These are phyloP conservation scores for Sicyos baderoa DNA, from an alignment of 306 rosid genomes.

Conservation along the genomic window DNA sequence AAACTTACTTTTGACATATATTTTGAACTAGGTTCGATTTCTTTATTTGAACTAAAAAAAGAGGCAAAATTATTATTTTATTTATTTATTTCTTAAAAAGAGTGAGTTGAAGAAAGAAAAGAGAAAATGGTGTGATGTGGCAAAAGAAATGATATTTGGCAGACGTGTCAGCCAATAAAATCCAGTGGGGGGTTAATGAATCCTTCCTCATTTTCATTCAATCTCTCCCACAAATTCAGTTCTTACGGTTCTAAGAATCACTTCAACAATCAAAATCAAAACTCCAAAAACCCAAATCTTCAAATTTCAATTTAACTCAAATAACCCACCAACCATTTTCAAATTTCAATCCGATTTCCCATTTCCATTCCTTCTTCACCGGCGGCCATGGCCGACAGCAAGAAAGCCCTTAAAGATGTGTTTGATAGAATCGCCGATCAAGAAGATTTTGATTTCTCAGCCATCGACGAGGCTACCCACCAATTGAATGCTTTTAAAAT, in stretches of 20 bases:
- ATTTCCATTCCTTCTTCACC: not conserved
- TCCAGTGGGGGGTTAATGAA: not conserved
- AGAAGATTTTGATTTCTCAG: constrained; percentile 29
- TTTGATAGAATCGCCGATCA: constrained; percentile 34
- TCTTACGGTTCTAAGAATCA: not conserved
- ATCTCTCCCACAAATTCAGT: not conserved
- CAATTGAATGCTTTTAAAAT: constrained; percentile 40
- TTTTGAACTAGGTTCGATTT: too few species aligned
- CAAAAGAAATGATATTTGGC: not conserved
- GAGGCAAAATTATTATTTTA: too few species aligned
- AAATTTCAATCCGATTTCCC: not conserved
- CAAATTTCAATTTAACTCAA: not conserved
- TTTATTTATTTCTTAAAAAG: too few species aligned
- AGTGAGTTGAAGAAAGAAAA: too few species aligned
- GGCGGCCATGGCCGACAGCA: constrained; percentile 13
- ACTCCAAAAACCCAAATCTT: not conserved
- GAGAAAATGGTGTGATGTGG: not conserved
- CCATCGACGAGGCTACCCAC: constrained; percentile 43
- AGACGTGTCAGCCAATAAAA: constrained; percentile 17
- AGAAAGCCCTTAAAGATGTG: constrained; percentile 35
- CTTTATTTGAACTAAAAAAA: too few species aligned
- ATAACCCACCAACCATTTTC: not conserved
- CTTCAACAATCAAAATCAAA: not conserved
- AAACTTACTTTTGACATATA: too few species aligned
- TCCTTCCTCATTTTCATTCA: not conserved